phyloP scores from a whole-genome alignment of 2,329 filamentous ascomycete species.

The Penicillium vulpinum region DNA sequence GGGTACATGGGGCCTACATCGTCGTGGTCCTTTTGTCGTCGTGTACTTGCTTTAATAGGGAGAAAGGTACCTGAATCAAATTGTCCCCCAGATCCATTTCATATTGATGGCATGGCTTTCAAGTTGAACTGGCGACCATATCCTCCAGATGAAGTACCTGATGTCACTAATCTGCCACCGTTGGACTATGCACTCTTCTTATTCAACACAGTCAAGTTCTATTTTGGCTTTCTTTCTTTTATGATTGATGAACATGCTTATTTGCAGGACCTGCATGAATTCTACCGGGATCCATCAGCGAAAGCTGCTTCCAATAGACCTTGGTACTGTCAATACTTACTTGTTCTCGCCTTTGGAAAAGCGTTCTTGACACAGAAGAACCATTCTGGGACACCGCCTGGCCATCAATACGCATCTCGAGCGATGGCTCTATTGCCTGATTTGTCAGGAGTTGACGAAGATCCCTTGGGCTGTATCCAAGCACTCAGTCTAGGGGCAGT shows the following conservation, averaged over 20 bases:
- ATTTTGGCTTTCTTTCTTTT: constrained; percentile 56
- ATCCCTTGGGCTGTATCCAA: constrained; percentile 35
- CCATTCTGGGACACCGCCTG: constrained; percentile 32
- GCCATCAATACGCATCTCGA: constrained; percentile 42
- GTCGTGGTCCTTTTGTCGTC: constrained; percentile 40
- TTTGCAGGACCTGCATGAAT: constrained; percentile 41
- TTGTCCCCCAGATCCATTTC: constrained; percentile 33
- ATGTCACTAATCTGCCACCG: constrained; percentile 48
- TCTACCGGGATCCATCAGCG: constrained; percentile 38
- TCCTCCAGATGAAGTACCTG: constrained; percentile 27
- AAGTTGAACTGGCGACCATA: constrained; percentile 33
- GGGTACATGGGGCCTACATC: constrained; percentile 41
- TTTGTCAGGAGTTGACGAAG: constrained; percentile 32
- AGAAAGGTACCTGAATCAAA: constrained; percentile 35
- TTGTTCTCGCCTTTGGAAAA: constrained; percentile 59
- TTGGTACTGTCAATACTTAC: constrained; percentile 56
- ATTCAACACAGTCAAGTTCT: constrained; percentile 59
- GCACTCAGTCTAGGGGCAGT: constrained; percentile 39
- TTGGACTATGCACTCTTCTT: constrained; percentile 55
- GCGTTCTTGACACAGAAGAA: constrained; percentile 48
- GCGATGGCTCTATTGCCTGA: constrained; percentile 45
- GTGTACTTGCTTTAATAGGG: constrained; percentile 36
- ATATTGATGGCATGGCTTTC: constrained; percentile 35
- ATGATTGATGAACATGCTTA: constrained; percentile 55
- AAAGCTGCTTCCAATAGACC: constrained; percentile 36